Conservation (phyloP, 2,329 filamentous ascomycete genomes). For the Dothideomycetes sp. region DNA sequence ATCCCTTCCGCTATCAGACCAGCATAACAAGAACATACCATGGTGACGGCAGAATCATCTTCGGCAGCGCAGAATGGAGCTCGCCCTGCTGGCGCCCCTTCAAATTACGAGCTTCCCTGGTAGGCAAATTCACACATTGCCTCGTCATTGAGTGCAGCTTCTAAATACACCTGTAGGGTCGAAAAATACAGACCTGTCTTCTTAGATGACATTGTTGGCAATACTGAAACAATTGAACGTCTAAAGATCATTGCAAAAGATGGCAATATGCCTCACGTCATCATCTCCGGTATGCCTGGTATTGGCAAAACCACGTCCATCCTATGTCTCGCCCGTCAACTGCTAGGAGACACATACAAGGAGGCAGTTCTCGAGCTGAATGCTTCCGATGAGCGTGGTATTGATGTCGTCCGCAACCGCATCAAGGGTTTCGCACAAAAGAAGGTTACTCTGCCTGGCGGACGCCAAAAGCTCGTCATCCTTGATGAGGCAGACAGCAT, state of each 20-base stretch:
- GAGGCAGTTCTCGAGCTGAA: constrained; percentile 95
- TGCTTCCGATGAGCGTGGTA: constrained; percentile 89
- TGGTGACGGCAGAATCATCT: constrained; percentile 38
- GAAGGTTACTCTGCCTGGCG: constrained; percentile 86
- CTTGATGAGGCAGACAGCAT: constrained; percentile 95
- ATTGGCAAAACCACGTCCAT: constrained; percentile 98
- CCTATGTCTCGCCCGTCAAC: constrained; percentile 79
- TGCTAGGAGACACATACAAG: constrained; percentile 89
- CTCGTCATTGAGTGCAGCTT: neutral
- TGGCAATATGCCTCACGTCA: constrained; percentile 98
- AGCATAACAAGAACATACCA: constrained; percentile 16
- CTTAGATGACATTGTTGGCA: constrained; percentile 93
- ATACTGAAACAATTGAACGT: constrained; percentile 93
- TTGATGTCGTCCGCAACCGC: constrained; percentile 91
- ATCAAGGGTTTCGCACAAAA: constrained; percentile 99
- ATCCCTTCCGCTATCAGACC: no score
- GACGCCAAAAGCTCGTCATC: constrained; percentile 92
- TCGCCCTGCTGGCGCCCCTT: constrained; percentile 27
- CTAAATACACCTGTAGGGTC: constrained; percentile 52
- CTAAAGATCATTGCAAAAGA: constrained; percentile 97
- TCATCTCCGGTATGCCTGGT: constrained; percentile 98
- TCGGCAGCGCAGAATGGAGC: constrained; percentile 23
- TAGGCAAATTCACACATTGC: constrained; percentile 26
- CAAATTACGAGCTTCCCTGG: constrained; percentile 72
- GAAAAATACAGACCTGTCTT: constrained; percentile 96